These are phyloP conservation scores for Pistacia integerrima DNA, from an alignment of 345 rosid species.

Conservation along the genomic window DNA sequence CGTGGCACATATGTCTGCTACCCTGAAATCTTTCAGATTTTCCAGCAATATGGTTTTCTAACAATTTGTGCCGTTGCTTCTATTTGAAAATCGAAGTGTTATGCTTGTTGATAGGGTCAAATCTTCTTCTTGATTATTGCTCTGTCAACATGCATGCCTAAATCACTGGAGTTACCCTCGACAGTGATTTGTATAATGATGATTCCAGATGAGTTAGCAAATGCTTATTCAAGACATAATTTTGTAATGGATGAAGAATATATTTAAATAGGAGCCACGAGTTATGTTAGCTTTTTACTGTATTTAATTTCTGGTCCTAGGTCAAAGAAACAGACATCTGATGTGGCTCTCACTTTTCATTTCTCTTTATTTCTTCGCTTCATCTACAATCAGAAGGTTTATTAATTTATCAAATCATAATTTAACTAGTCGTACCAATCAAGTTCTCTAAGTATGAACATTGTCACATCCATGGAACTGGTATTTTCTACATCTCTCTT, in stretches of 20 bases:
- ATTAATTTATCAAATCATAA: no score
- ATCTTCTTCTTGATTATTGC: not conserved
- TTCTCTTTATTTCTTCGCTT: no score
- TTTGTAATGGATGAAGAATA: no score
- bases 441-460: no score
- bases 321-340: no score
- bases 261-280: no score
- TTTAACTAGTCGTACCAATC: no score
- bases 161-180: not conserved
- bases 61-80: not conserved
- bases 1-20: not conserved
- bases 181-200: not conserved
- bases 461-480: not conserved
- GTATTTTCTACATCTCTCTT: not conserved
- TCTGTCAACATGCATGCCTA: not conserved
- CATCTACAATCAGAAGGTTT: no score
- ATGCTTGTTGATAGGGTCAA: not conserved
- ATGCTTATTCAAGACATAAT: not conserved
- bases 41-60: not conserved
- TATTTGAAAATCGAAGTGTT: not conserved
- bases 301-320: no score
- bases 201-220: not conserved
- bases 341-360: no score
- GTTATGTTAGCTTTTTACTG: no score
- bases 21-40: not conserved